These are phyloP conservation scores for Lepiota venenata DNA, from an alignment of 768 basidiomycete genomes.

Conservation along the genomic window DNA sequence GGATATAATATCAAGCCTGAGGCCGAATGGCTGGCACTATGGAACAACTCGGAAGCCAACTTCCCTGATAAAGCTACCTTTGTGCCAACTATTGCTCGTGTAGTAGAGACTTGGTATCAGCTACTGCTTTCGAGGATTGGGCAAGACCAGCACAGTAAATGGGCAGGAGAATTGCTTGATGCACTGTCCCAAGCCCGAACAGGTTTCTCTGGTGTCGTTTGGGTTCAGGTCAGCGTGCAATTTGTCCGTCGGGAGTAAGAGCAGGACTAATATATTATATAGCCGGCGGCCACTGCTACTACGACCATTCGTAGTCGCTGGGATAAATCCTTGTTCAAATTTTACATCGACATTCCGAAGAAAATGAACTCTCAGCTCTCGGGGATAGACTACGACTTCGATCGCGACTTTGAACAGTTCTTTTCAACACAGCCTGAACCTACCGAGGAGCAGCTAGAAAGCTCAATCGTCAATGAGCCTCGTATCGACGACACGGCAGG, in stretches of 20 bases:
- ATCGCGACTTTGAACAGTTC: slow-evolving; percentile 31
- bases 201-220: slow-evolving; percentile 17
- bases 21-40: slow-evolving; percentile 30
- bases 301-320: slow-evolving; percentile 25
- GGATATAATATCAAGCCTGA: slow-evolving; percentile 31
- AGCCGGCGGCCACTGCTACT: slow-evolving; percentile 18
- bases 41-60: slow-evolving; percentile 25
- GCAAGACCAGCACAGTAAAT: slow-evolving; percentile 26
- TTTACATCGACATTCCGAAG: slow-evolving; percentile 31
- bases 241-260: not conserved
- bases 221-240: slow-evolving; percentile 24
- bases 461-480: not conserved
- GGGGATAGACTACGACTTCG: slow-evolving; percentile 26
- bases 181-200: slow-evolving; percentile 18
- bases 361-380: slow-evolving; percentile 22
- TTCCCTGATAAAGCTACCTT: slow-evolving; percentile 30
- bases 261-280: not conserved
- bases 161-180: slow-evolving; percentile 32
- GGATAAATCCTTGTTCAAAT: slow-evolving; percentile 23
- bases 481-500: slow-evolving; percentile 19
- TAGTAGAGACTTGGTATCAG: slow-evolving; percentile 32
- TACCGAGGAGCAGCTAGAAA: not conserved
- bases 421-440: slow-evolving; percentile 16
- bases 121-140: slow-evolving; percentile 31
- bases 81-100: slow-evolving; percentile 29